phyloP scores from a whole-genome alignment of 1,139 yeast genomes.

The Zhuliangozyma parablackwelliae region DNA sequence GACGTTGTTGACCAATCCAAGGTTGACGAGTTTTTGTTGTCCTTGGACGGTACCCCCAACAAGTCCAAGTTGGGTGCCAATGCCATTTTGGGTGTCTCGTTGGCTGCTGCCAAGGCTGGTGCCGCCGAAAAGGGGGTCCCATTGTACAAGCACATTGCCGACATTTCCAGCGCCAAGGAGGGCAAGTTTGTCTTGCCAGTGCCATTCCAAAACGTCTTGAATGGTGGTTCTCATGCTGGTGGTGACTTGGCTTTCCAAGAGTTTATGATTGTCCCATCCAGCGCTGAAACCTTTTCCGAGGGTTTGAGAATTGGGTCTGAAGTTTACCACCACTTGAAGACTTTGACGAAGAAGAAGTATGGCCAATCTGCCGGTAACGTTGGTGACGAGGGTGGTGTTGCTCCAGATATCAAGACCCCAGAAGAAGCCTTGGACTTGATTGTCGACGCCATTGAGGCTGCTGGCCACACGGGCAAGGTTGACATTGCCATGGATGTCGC shows the following conservation, averaged over 20 bases:
- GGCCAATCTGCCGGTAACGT: constrained; percentile 98
- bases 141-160: constrained; percentile 80
- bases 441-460: constrained; percentile 76
- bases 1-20: constrained; percentile 76
- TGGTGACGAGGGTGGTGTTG: constrained; percentile 99
- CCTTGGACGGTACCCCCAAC: constrained; percentile 90
- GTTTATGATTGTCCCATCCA: constrained; percentile 95
- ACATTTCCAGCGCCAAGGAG: constrained; percentile 55
- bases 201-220: constrained; percentile 95
- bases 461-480: constrained; percentile 91
- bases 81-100: constrained; percentile 91
- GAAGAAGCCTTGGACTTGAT: constrained; percentile 94
- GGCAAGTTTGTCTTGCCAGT: constrained; percentile 81
- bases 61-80: constrained; percentile 93
- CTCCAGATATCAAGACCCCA: constrained; percentile 90
- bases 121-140: constrained; percentile 88
- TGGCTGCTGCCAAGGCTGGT: constrained; percentile 91
- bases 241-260: constrained; percentile 98
- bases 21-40: constrained; percentile 71
- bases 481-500: constrained; percentile 93
- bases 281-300: constrained; percentile 82
- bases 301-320: constrained; percentile 94
- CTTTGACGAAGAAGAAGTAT: constrained; percentile 85
- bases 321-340: constrained; percentile 92
- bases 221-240: constrained; percentile 99